Conservation (phyloP, 306 rosid species). For the Trichosanthes cucumerina region DNA sequence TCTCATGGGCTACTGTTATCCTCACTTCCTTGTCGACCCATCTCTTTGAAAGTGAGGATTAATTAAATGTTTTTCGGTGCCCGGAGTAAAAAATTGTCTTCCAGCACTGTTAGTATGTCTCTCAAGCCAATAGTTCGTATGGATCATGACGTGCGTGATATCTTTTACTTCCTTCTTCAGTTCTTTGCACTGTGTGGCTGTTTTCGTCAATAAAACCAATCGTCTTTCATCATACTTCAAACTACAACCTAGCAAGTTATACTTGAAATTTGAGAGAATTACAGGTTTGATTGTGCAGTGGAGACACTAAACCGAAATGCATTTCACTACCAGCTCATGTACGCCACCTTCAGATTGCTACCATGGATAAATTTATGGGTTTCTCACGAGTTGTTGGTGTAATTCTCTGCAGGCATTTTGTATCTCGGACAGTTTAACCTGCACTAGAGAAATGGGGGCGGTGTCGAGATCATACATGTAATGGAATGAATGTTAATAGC, state of each 20-base stretch:
- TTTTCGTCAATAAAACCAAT: neutral
- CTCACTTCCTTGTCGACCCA: neutral
- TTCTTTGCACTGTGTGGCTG: neutral
- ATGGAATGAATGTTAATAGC: neutral
- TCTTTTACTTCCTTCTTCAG: no score
- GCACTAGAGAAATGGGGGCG: neutral
- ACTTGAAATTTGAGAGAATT: constrained; percentile 3
- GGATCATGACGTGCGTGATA: neutral
- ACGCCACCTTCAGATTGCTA: neutral
- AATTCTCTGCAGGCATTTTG: neutral
- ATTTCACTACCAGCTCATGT: neutral
- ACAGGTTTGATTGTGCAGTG: neutral
- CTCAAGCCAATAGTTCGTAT: neutral
- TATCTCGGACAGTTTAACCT: neutral
- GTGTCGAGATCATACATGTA: neutral
- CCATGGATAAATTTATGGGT: neutral
- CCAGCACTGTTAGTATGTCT: neutral
- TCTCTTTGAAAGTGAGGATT: constrained; percentile 1
- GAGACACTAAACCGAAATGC: neutral
- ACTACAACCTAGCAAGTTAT: neutral
- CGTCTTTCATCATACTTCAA: neutral
- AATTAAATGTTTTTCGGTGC: neutral
- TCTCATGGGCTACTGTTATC: neutral
- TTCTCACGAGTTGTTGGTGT: neutral
- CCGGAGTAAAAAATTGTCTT: neutral